A percentile compares a stretch with the other conserved stretches of the same genome.
Evolutionary conservation across 2,329 filamentous ascomycete genomes (phyloP).

Genomic region (Mariannaea elegans): DNA sequence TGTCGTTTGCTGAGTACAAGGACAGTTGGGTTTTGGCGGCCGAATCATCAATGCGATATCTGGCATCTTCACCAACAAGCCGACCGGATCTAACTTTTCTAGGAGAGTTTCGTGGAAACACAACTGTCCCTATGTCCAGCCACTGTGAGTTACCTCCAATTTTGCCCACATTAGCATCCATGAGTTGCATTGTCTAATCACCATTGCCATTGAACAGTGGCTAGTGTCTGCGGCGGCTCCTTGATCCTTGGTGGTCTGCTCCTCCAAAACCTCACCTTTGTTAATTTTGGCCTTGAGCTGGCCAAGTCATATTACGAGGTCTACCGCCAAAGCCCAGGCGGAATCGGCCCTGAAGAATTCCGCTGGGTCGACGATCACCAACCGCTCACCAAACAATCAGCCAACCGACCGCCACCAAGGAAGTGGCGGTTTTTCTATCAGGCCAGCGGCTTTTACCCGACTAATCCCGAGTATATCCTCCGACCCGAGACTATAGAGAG

Average conservation of each 20-base stretch:
- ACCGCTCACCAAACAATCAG: slow-evolving; percentile 1
- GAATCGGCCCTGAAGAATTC: slow-evolving; percentile 29
- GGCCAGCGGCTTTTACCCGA: slow-evolving; percentile 22
- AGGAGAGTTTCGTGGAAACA: slow-evolving; percentile 22
- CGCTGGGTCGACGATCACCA: slow-evolving; percentile 33
- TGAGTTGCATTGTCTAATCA: neutral
- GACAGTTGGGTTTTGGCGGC: slow-evolving; percentile 23
- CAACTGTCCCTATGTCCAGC: slow-evolving; percentile 19
- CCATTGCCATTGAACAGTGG: slow-evolving; percentile 8
- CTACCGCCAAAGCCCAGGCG: slow-evolving; percentile 23
- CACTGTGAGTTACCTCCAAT: slow-evolving; percentile 6
- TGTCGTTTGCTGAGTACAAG: slow-evolving; percentile 20
- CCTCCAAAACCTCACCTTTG: slow-evolving; percentile 20
- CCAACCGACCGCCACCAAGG: slow-evolving; percentile 11
- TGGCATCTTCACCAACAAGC: slow-evolving; percentile 19
- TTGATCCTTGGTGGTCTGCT: slow-evolving; percentile 23
- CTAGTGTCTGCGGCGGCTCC: slow-evolving; percentile 25
- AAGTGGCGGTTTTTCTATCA: slow-evolving; percentile 28
- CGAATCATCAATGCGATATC: slow-evolving; percentile 23
- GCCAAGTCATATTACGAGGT: slow-evolving; percentile 27
- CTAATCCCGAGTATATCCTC: slow-evolving; percentile 26
- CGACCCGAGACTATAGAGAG: slow-evolving; percentile 31
- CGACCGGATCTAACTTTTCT: slow-evolving; percentile 20
- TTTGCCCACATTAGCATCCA: neutral
- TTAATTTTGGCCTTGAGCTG: slow-evolving; percentile 25